Evolutionary conservation across 139 green algal genomes (phyloP), one percentile per base, ranked within the genome.

Genomic region (Tetradesmus lagerheimii): DNA sequence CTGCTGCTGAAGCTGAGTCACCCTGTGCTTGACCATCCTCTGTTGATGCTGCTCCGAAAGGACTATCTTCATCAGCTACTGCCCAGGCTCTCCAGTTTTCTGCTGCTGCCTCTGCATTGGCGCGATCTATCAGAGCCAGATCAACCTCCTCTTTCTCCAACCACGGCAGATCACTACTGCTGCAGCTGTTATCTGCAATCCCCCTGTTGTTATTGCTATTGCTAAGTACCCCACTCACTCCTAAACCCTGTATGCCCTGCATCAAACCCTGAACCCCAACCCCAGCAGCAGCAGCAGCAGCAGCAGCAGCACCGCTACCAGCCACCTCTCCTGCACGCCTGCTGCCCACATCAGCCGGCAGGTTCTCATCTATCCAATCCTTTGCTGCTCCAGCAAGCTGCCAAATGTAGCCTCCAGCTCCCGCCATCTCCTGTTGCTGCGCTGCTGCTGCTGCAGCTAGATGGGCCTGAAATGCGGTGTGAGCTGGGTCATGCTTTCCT

Each of bases 121-220:
- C 89, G 31, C 47, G 82, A 0, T 75, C 41, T 18, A 94, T 81
- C 67, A 93, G 50, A 57, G 31, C 37, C 16, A 57, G 41, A 75
- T 94, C 93, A 35, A 89, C 89, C 79, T 94, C 93, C 82, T 95
- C 93, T 20, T 87, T 71, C 43, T 90, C 89, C 89, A 86, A 93
- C 89, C 85, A 92, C 4, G 80, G 47, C 39, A 78, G 37, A 41
- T 23, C 53, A 80, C 50, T 29, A 34, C 66, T 35, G 53, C 35
- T 50, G n/a, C 74, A 34, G 87, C 45, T 64, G 0, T 16, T 25
- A 9, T 23, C 77, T 12, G 18, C 64, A 4, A 6, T 1, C 35
- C 29, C 0, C 71, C 75, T 9, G 64, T 71, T 20, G 50, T 45
- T n/a, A 38, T 6, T 35, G 31, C 53, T 20, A 77, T 15, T 45